A percentile compares a stretch with the other conserved stretches of the same genome.
phyloP scores from a whole-genome alignment of 139 green algal genomes.

The Monoraphidium neglectum region DNA sequence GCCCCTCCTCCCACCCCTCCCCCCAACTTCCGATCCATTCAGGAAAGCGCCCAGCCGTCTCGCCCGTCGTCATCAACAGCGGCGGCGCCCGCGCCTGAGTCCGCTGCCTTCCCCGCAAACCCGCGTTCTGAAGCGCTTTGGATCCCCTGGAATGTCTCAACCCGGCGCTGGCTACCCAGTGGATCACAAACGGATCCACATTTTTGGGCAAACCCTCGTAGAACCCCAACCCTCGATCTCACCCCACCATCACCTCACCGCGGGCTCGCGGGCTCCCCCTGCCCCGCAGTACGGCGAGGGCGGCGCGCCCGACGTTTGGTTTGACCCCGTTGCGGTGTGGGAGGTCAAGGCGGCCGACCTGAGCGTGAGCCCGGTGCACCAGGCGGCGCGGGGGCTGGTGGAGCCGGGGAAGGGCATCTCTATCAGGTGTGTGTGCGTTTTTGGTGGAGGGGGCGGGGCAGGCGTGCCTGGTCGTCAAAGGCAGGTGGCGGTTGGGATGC shows the following conservation, averaged over 20 bases:
- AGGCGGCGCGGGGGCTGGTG: constrained; percentile 82
- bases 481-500: not conserved
- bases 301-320: constrained; percentile 92
- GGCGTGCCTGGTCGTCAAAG: not conserved
- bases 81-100: not conserved
- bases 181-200: no score
- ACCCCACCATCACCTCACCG: no score
- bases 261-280: no score
- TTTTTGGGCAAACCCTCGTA: no score
- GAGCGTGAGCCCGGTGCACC: constrained; percentile 91
- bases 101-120: not conserved
- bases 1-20: constrained; percentile 1
- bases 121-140: not conserved
- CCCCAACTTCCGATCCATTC: not conserved
- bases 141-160: not conserved
- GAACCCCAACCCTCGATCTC: no score
- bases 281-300: constrained; percentile 71
- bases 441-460: not conserved
- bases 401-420: constrained; percentile 86
- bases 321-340: constrained; percentile 90
- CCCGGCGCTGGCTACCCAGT: no score
- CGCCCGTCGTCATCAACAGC: not conserved
- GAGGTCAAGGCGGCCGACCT: constrained; percentile 98
- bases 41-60: not conserved
- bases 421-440: constrained; percentile 79